Conservation (phyloP, 169 alveolate genomes). For the Plasmodium adleri region DNA sequence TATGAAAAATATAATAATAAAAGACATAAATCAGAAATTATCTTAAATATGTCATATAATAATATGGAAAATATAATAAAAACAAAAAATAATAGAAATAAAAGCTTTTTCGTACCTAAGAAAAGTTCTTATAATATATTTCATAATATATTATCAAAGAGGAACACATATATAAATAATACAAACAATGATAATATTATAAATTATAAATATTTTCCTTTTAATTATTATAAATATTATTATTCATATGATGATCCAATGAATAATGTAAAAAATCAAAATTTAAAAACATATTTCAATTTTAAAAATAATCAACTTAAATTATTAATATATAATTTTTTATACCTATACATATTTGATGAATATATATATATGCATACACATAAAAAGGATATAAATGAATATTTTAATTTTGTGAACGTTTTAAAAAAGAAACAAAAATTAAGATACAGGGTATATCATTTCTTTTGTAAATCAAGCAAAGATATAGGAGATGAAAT, state of each 20-base stretch:
- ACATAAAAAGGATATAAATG: slow-evolving; percentile 73
- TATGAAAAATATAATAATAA: background rate
- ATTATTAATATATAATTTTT: slow-evolving; percentile 57
- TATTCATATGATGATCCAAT: background rate
- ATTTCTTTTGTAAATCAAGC: slow-evolving; percentile 22
- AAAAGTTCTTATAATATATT: too few species aligned
- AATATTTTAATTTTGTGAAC: slow-evolving; percentile 62
- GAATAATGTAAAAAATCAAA: slow-evolving; percentile 10
- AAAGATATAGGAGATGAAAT: slow-evolving; percentile 66
- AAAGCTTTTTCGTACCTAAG: too few species aligned
- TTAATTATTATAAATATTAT: too few species aligned
- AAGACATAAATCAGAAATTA: slow-evolving; percentile 13
- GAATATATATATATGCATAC: slow-evolving; percentile 57
- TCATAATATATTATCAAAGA: too few species aligned
- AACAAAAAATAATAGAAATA: too few species aligned
- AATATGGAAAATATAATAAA: too few species aligned
- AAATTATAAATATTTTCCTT: too few species aligned
- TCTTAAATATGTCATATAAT: background rate
- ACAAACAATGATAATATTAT: too few species aligned
- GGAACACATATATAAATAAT: too few species aligned
- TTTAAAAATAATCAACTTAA: slow-evolving; percentile 58
- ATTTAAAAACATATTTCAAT: slow-evolving; percentile 31
- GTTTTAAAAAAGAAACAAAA: slow-evolving; percentile 59
- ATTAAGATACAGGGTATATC: slow-evolving; percentile 35
- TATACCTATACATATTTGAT: slow-evolving; percentile 53